Evolutionary conservation across 805 yeast species (phyloP).

Genomic region (Candida coquimbonensis): DNA sequence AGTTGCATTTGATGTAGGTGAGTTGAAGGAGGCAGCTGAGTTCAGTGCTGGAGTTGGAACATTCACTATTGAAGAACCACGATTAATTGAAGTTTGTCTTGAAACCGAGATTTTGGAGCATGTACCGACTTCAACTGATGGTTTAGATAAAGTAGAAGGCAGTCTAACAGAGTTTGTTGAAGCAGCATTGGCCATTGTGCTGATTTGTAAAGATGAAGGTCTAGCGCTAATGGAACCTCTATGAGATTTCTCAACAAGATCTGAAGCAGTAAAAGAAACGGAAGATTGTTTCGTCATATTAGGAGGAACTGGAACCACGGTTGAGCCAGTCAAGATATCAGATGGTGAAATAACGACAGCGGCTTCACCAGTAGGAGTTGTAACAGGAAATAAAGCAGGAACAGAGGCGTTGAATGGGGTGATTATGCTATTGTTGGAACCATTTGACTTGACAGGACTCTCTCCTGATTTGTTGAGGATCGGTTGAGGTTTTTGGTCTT

Average conservation of each 20-base stretch:
- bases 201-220: constrained; percentile 35
- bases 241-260: constrained; percentile 36
- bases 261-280: constrained; percentile 43
- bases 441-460: constrained; percentile 1
- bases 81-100: constrained; percentile 10
- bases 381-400: neutral
- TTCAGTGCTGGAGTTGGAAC: neutral
- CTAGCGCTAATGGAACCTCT: constrained; percentile 53
- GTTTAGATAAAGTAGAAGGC: constrained; percentile 1
- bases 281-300: constrained; percentile 10
- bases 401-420: neutral
- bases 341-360: neutral
- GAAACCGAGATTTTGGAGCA: constrained; percentile 3
- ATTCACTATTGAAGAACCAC: neutral
- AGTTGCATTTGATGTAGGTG: neutral
- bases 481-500: constrained; percentile 7
- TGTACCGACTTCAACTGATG: neutral
- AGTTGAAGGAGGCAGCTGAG: neutral
- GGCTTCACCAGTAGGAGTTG: constrained; percentile 2
- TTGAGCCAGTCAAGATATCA: neutral
- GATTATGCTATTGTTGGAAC: neutral
- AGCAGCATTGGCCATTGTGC: constrained; percentile 5
- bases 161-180: constrained; percentile 7
- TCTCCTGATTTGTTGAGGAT: constrained; percentile 10
- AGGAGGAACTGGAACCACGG: neutral